Percentiles rank a stretch among this genome's conserved stretches.
Conservation (phyloP, 108 stramenopile genomes). For the Discostella pseudostelligera region DNA sequence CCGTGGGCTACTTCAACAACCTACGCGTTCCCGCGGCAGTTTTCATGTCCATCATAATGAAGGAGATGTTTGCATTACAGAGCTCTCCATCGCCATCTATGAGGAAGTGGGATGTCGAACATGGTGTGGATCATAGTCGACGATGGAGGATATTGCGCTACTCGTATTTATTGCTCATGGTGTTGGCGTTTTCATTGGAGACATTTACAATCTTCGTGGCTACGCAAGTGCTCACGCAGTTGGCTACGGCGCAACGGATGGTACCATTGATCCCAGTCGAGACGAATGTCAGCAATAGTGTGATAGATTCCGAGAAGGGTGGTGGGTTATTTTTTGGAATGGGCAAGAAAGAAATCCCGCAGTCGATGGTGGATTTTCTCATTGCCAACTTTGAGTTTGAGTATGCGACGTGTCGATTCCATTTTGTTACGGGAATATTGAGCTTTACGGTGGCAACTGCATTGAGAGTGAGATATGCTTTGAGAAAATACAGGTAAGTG, state of each 20-base stretch:
- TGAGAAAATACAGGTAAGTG: slow-evolving; percentile 39
- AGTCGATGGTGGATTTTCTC: slow-evolving; percentile 43
- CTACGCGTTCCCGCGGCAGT: slow-evolving; percentile 41
- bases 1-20: slow-evolving; percentile 38
- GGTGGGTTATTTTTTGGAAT: slow-evolving; percentile 29
- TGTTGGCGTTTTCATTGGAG: slow-evolving; percentile 42
- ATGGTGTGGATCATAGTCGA: slow-evolving; percentile 31
- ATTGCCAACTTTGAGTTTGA: slow-evolving; percentile 44
- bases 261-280: slow-evolving; percentile 7
- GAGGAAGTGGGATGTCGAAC: slow-evolving; percentile 40
- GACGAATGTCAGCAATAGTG: neutral
- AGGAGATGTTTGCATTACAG: slow-evolving; percentile 46
- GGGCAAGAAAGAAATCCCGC: slow-evolving; percentile 16
- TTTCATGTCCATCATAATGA: slow-evolving; percentile 35
- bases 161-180: slow-evolving; percentile 35
- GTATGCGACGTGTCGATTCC: slow-evolving; percentile 35
- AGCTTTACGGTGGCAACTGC: slow-evolving; percentile 43
- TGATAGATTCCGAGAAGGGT: slow-evolving; percentile 20
- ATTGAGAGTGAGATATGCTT: slow-evolving; percentile 39
- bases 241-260: slow-evolving; percentile 30
- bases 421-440: slow-evolving; percentile 41
- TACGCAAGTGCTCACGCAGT: slow-evolving; percentile 38
- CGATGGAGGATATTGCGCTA: slow-evolving; percentile 40
- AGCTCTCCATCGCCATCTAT: slow-evolving; percentile 23
- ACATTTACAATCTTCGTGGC: slow-evolving; percentile 44